A percentile compares a stretch with the other conserved stretches of the same genome.
Conservation (phyloP, 2,329 filamentous ascomycete genomes). For the Fusarium poae region DNA sequence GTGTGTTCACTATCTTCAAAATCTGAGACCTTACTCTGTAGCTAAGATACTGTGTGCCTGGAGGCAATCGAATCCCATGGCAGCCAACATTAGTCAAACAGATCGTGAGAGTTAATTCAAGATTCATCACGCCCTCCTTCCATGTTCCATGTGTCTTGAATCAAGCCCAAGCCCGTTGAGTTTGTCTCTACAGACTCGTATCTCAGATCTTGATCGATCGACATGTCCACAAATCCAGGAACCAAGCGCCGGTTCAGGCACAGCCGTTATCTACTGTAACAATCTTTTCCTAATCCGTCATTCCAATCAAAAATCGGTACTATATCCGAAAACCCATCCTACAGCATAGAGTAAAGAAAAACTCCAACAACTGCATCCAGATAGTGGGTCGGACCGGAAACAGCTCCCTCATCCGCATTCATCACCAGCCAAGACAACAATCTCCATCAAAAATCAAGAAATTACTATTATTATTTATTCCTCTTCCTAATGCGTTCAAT, state of each 20-base stretch:
- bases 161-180: not conserved
- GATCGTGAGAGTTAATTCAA: not conserved
- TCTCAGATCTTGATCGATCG: not conserved
- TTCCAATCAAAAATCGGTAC: not conserved
- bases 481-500: not conserved
- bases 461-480: not conserved
- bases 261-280: not conserved
- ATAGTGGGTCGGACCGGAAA: constrained; percentile 18
- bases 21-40: no score
- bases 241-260: not conserved
- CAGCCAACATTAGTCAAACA: no score
- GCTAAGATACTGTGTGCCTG: no score
- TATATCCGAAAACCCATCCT: not conserved
- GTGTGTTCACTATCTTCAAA: no score
- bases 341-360: not conserved
- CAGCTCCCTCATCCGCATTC: constrained; percentile 25
- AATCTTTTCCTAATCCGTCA: not conserved
- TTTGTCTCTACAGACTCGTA: not conserved
- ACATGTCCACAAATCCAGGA: not conserved
- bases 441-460: not conserved
- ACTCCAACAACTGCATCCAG: constrained; percentile 20
- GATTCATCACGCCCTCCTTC: no score
- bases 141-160: not conserved
- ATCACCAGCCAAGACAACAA: not conserved
- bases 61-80: no score